Percentiles rank a stretch among this genome's conserved stretches.
Conservation (phyloP, 768 basidiomycete species). For the Tulasnella sp. region DNA sequence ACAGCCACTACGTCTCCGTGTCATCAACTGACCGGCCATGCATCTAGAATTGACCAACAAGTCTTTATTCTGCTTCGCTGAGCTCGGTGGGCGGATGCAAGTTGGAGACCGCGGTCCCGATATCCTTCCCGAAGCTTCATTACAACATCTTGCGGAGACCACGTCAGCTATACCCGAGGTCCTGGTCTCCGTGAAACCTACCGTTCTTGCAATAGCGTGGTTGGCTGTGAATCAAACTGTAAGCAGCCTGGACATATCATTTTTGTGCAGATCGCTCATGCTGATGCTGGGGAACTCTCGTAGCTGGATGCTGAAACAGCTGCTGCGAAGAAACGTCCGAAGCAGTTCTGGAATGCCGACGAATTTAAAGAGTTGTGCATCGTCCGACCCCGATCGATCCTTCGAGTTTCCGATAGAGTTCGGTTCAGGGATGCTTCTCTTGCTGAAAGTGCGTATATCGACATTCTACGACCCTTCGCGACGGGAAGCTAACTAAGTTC, state of each 20-base stretch:
- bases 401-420: constrained; percentile 76
- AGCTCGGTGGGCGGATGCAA: constrained; percentile 72
- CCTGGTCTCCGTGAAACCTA: constrained; percentile 73
- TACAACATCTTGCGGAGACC: constrained; percentile 15
- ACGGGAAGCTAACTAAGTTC: background rate
- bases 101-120: constrained; percentile 68
- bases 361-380: constrained; percentile 67
- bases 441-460: constrained; percentile 29
- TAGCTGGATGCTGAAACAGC: constrained; percentile 67
- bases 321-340: constrained; percentile 63
- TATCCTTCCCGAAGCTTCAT: constrained; percentile 23
- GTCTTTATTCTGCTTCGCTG: constrained; percentile 70
- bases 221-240: constrained; percentile 86
- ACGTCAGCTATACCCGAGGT: constrained; percentile 51
- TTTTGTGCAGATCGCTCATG: background rate
- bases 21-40: constrained; percentile 5
- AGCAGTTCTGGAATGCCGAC: constrained; percentile 71
- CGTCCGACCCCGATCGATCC: constrained; percentile 63
- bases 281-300: constrained; percentile 12
- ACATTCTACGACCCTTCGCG: background rate
- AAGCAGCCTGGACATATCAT: constrained; percentile 39
- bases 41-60: constrained; percentile 58
- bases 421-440: constrained; percentile 53
- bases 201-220: constrained; percentile 82
- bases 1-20: background rate